A percentile compares a stretch with the other conserved stretches of the same genome.
Evolutionary conservation across 2,329 filamentous ascomycete species (phyloP).

Genomic region (Colletotrichum sp.): DNA sequence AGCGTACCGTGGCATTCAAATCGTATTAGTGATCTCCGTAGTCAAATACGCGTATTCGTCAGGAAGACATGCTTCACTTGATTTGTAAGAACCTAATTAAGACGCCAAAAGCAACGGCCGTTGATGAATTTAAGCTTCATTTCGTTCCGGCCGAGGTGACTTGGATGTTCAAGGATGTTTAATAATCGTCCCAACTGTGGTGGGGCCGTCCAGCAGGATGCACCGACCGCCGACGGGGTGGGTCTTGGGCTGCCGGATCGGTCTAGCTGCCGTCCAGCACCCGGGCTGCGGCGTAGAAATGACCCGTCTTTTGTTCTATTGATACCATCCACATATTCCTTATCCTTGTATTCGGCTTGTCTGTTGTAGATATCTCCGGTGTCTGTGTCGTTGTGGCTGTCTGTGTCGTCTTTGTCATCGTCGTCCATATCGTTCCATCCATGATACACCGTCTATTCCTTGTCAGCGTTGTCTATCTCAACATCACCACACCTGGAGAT

Average conservation of each 20-base stretch:
- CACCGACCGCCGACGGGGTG: neutral
- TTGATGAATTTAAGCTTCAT: neutral
- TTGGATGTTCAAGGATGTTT: neutral
- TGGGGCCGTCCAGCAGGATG: neutral
- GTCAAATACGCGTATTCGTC: neutral
- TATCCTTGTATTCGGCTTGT: neutral
- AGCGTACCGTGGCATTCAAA: neutral
- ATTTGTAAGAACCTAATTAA: neutral
- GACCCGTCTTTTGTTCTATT: neutral
- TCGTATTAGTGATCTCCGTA: neutral
- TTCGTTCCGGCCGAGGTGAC: neutral
- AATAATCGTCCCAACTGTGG: neutral
- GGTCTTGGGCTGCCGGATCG: neutral
- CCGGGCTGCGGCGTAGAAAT: neutral
- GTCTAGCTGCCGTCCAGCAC: neutral
- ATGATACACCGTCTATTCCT: neutral
- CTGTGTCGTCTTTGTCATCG: neutral
- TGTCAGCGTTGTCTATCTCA: neutral
- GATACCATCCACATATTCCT: neutral
- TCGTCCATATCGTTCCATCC: neutral
- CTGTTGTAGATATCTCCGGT: neutral
- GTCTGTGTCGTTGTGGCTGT: neutral
- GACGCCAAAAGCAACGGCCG: neutral
- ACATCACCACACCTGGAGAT: neutral
- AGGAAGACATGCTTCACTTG: neutral